These are phyloP conservation scores for Balansia obtecta DNA, from an alignment of 2,329 filamentous ascomycete genomes.

Conservation along the genomic window DNA sequence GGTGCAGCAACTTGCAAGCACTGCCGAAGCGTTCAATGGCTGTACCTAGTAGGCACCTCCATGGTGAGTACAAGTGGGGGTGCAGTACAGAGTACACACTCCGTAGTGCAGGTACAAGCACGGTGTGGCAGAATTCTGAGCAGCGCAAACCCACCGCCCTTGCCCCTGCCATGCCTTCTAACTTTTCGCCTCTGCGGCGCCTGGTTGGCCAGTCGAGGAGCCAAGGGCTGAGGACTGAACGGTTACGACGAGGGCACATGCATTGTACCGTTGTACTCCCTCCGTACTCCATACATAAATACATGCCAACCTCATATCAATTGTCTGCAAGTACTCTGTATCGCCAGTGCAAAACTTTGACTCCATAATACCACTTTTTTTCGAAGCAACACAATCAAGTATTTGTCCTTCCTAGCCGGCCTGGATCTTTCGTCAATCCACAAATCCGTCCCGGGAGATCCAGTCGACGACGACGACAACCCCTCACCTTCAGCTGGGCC, in stretches of 20 bases:
- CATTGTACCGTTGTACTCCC: not conserved
- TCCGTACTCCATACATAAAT: not conserved
- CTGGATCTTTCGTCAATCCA: not conserved
- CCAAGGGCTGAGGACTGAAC: not conserved
- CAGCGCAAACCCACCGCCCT: not conserved
- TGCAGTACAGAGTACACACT: too few species aligned
- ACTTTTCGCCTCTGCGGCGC: not conserved
- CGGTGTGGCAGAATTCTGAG: slow-evolving; percentile 7
- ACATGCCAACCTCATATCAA: not conserved
- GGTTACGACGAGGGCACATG: slow-evolving; percentile 1
- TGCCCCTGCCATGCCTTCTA: not conserved
- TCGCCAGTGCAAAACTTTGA: not conserved
- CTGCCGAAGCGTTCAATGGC: too few species aligned
- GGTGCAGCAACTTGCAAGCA: not conserved
- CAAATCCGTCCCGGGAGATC: not conserved
- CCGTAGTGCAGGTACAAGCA: not conserved
- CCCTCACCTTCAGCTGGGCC: not conserved
- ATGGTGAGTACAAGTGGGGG: too few species aligned
- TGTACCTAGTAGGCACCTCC: too few species aligned
- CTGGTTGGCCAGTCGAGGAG: slow-evolving; percentile 1
- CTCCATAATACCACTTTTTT: slow-evolving; percentile 1
- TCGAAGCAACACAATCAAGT: not conserved
- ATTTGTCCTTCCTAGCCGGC: not conserved
- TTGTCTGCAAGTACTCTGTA: not conserved
- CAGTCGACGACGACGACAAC: slow-evolving; percentile 2